Evolutionary conservation across 2,329 filamentous ascomycete genomes (phyloP).

Genomic region (Aspergillus pseudonomiae): DNA sequence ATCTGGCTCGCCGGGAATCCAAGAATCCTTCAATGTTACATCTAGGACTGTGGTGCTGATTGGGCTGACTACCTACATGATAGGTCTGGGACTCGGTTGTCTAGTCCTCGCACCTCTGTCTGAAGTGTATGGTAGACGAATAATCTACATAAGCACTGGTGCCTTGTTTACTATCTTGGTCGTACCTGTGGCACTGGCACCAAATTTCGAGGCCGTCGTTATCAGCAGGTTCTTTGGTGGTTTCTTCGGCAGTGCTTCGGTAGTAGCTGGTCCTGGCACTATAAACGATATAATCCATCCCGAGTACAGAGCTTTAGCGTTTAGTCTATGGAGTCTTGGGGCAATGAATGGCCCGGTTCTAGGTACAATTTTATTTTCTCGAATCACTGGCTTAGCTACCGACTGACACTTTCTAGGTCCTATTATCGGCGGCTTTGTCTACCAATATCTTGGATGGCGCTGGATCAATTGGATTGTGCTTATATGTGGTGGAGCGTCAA

Average conservation of each 20-base stretch:
- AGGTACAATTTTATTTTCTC: conserved; percentile 25
- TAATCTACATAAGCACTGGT: conserved; percentile 66
- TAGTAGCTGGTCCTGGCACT: conserved; percentile 75
- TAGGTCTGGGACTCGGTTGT: conserved; percentile 69
- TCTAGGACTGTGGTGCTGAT: conserved; percentile 63
- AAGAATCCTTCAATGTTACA: conserved; percentile 61
- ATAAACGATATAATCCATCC: conserved; percentile 75
- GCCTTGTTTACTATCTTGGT: conserved; percentile 64
- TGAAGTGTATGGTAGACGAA: conserved; percentile 31
- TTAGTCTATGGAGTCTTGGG: conserved; percentile 76
- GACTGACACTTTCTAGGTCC: conserved; percentile 12
- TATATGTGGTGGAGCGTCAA: conserved; percentile 65
- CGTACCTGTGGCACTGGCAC: conserved; percentile 67
- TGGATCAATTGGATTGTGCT: conserved; percentile 79
- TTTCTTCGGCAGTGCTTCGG: conserved; percentile 70
- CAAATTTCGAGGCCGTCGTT: conserved; percentile 19
- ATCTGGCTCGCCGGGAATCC: conserved; percentile 67
- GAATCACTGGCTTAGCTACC: background rate
- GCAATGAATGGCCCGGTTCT: conserved; percentile 69
- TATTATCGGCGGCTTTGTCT: conserved; percentile 48
- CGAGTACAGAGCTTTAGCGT: conserved; percentile 72
- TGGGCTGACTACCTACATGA: conserved; percentile 72
- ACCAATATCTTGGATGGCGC: conserved; percentile 67
- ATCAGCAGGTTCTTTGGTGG: conserved; percentile 23
- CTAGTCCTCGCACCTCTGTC: conserved; percentile 68